Base-by-base conservation (phyloP, 352 stramenopile genomes). In the Phytophthora kernoviae region DNA sequence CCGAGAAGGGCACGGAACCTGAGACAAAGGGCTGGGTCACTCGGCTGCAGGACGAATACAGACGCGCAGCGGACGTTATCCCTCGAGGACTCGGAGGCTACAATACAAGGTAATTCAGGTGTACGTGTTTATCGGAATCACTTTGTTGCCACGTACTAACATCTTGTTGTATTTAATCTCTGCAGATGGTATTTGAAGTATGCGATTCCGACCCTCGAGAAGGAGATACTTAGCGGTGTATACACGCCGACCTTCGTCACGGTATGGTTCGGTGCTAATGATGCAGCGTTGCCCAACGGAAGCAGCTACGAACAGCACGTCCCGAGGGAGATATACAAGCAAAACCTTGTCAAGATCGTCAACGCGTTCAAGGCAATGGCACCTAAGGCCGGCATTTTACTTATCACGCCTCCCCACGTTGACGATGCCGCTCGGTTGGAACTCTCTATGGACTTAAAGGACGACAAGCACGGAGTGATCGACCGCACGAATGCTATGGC, bases 191-290 rank as follows among this genome's bases (percentile, higher is more conserved):
- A 75, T 18, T 27, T 69, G 5, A 56, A 71, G 48, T 40, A 68
- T 41, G 66, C 57, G 20, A 54, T 74, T 24, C 71, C 71, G 0
- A 60, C 62, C 14, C 51, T 79, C 41, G 41, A 54, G 32, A 30
- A 68, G 15, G 75, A 84, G 57, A 61, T 84, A 30, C 47, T 26
- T 17, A 54, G 51, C 58, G 27, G 14, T 32, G 51, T 12, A 30
- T 67, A 65, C 17, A 30, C 22, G 41, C 68, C 75, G 2, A 21
- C 50, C 2, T 32, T 84, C n/a, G 61, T 84, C 51, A 79, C 72
- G 30, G 36, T 90, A 11, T 87, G 73, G 72, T 54, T 87, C 15
- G 80, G 77, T 2, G 70, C 75, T 21, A 90, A 90, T 39, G 80
- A 90, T 40, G 73, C 80, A 0, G 76, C 76, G n/a, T 53, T 87